A percentile compares a stretch with the other conserved stretches of the same genome.
Conservation (phyloP, 768 basidiomycete species). For the Hygrocybe punicea region DNA sequence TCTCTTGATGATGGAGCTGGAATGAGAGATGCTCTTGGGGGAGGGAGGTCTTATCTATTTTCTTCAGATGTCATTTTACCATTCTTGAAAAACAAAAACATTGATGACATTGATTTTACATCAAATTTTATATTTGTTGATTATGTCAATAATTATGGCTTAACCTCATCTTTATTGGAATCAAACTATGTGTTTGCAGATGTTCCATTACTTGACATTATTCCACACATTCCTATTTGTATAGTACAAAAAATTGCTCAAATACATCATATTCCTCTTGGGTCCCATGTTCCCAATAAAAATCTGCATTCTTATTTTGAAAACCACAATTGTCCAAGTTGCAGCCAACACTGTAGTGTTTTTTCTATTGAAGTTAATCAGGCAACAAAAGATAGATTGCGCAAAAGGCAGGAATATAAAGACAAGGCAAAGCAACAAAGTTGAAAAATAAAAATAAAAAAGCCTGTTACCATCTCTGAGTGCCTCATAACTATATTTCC, state of each 20-base stretch:
- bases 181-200: not conserved
- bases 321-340: not conserved
- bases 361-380: not conserved
- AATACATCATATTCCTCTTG: not conserved
- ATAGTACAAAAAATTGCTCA: not conserved
- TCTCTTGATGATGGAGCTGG: too few species aligned
- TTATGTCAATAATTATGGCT: not conserved
- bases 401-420: too few species aligned
- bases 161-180: too few species aligned
- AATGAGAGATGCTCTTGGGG: too few species aligned
- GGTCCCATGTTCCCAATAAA: not conserved
- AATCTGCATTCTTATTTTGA: not conserved
- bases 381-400: not conserved
- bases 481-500: too few species aligned
- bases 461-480: not conserved
- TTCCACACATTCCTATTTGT: not conserved
- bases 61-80: not conserved
- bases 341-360: not conserved
- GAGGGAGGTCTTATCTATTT: too few species aligned
- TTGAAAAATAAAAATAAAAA: not conserved
- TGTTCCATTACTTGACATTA: not conserved
- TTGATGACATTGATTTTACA: not conserved
- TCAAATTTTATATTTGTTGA: not conserved
- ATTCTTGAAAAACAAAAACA: not conserved
- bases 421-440: too few species aligned